Evolutionary conservation across 108 stramenopile species (phyloP), one percentile per base, ranked within the genome.

Genomic region (Mediolabrus comicus): DNA sequence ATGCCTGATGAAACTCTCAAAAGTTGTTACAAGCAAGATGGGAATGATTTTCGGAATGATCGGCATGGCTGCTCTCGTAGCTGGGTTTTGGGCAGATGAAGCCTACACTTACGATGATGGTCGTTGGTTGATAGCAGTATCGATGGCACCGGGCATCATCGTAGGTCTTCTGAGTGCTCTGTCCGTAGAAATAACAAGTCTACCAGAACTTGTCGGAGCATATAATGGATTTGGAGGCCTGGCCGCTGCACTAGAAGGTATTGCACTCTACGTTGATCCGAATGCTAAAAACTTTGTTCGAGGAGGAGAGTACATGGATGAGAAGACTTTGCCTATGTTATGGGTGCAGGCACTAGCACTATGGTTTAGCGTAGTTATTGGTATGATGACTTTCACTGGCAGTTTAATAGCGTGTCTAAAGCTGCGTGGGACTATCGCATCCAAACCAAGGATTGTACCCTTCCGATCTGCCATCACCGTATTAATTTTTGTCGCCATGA

Each of bases 371-470:
- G 72, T 86, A 31, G 75, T 86, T 6, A 96, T 94, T 60, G 95
- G 95, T 4, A 74, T 80, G 64, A 89, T 92, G 80, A 96, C 95
- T 2, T 90, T 91, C n/a, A 94, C 95, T 4, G 95, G 95, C 5
- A 84, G 82, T 14, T 83, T 92, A 54, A 71, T 92, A 25, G 92
- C 95, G 43, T 89, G 87, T 51, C 74, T 83, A 59, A 96, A 96
- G 78, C 83, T 96, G 14, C 83, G 86, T 41, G 86, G 83, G 14
- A 77, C 71, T 0, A 82, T 90, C 59, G 67, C 80, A 49, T 69
- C 62, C 24, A 82, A 79, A 22, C 81, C 88, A 43, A 75, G 87
- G 6, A 46, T 86, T 16, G 61, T 89, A 12, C 85, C 88, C 4
- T 85, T 71, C 28, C 85, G 94, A 12, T 86, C 83, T 68, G 54